A percentile compares a stretch with the other conserved stretches of the same genome.
Evolutionary conservation across 768 basidiomycete species (phyloP).

Genomic region (Amanita pseudoporphyria): DNA sequence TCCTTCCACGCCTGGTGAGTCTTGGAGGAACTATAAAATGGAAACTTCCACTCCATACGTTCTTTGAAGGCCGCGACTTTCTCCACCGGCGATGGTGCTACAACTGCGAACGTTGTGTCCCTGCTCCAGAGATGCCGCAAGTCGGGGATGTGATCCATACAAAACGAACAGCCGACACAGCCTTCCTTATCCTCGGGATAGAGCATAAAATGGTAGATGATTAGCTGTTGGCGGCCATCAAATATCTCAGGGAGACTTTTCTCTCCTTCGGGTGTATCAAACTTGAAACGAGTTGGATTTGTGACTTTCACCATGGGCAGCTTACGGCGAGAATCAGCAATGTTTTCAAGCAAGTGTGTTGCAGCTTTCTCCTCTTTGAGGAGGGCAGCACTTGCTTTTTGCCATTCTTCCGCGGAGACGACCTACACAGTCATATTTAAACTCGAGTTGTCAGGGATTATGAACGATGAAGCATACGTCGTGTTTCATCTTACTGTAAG

Average conservation of each 20-base stretch:
- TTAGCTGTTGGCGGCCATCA: background rate
- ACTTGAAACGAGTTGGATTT: background rate
- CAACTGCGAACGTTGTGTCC: background rate
- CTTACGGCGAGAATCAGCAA: background rate
- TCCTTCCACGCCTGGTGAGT: background rate
- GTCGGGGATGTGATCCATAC: background rate
- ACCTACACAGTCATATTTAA: background rate
- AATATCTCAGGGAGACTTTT: background rate
- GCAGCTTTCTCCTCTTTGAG: background rate
- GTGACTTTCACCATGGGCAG: background rate
- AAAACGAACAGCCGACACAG: background rate
- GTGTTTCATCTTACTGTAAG: background rate
- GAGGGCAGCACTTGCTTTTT: background rate
- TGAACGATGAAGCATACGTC: background rate
- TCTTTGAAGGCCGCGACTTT: background rate
- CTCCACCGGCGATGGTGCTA: background rate
- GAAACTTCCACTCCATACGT: constrained; percentile 2
- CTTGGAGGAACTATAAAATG: background rate
- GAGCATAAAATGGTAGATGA: constrained; percentile 1
- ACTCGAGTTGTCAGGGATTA: background rate
- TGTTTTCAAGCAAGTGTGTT: background rate
- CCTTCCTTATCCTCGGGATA: background rate
- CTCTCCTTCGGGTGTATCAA: background rate
- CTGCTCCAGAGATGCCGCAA: background rate
- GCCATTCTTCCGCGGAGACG: background rate